Evolutionary conservation across 192 early-diverging fungal species (phyloP).

Genomic region (Backusella parvicylindrica): DNA sequence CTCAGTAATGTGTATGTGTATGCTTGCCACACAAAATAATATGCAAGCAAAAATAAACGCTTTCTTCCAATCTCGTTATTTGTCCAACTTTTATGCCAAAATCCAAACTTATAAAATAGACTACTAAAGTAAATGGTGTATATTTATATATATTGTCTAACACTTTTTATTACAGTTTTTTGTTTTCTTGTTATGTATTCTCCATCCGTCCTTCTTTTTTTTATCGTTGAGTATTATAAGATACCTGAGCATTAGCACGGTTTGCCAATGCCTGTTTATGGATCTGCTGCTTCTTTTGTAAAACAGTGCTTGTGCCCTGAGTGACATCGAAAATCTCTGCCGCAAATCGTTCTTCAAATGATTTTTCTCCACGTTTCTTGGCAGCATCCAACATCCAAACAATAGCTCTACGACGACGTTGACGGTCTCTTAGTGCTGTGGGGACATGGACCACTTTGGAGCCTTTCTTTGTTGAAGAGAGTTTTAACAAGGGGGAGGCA

Average conservation of each 20-base stretch:
- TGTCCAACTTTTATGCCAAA: not conserved
- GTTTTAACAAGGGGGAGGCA: conserved; percentile 71
- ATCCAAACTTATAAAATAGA: not conserved
- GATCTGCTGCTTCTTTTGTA: conserved; percentile 71
- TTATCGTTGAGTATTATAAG: conserved; percentile 27
- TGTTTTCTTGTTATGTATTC: no score
- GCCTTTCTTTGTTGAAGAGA: conserved; percentile 70
- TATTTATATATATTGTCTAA: not conserved
- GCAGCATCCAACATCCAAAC: conserved; percentile 85
- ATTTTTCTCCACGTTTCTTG: conserved; percentile 56
- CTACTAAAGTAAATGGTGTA: not conserved
- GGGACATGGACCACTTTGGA: conserved; percentile 82
- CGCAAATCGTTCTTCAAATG: conserved; percentile 68
- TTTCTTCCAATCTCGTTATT: not conserved
- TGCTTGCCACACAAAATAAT: no score
- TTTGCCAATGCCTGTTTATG: conserved; percentile 84
- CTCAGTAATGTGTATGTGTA: not conserved
- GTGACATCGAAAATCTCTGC: conserved; percentile 80
- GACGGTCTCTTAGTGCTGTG: conserved; percentile 70
- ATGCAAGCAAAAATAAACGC: no score
- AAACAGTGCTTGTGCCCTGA: conserved; percentile 61
- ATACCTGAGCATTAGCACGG: conserved; percentile 60
- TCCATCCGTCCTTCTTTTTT: not conserved
- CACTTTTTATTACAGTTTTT: not conserved
- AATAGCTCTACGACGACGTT: conserved; percentile 73